phyloP scores from a whole-genome alignment of 805 yeast genomes.

The Hanseniaspora nectarophila region DNA sequence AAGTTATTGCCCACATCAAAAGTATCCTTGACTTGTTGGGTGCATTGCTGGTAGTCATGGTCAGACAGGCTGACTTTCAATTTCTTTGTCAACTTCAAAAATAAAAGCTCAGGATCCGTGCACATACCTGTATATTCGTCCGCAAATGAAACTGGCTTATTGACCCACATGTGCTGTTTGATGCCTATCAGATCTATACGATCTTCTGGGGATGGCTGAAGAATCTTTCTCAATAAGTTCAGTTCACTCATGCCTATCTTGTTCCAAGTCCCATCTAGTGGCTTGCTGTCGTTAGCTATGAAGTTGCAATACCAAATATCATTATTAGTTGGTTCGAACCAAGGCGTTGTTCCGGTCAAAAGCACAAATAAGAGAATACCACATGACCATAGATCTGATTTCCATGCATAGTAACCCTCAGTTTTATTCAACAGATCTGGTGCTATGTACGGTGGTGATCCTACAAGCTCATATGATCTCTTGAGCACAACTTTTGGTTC shows the following conservation, averaged over 20 bases:
- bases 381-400: constrained; percentile 58
- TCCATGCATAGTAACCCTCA: constrained; percentile 46
- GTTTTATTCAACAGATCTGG: constrained; percentile 46
- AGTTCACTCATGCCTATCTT: constrained; percentile 38
- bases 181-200: constrained; percentile 36
- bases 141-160: constrained; percentile 32
- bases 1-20: neutral
- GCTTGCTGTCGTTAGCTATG: constrained; percentile 36
- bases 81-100: constrained; percentile 40
- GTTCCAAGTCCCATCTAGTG: constrained; percentile 43
- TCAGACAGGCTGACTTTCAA: constrained; percentile 45
- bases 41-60: constrained; percentile 30
- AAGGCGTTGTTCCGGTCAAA: constrained; percentile 54
- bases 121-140: constrained; percentile 38
- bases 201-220: constrained; percentile 38
- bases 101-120: constrained; percentile 40
- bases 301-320: constrained; percentile 40
- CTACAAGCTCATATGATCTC: constrained; percentile 45
- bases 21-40: constrained; percentile 17
- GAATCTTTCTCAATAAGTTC: constrained; percentile 41
- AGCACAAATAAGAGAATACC: constrained; percentile 54
- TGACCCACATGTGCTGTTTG: constrained; percentile 46
- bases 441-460: constrained; percentile 70
- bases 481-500: constrained; percentile 19
- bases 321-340: constrained; percentile 50